Conservation (phyloP, 768 basidiomycete genomes). For the Lactifluus subvellereus region DNA sequence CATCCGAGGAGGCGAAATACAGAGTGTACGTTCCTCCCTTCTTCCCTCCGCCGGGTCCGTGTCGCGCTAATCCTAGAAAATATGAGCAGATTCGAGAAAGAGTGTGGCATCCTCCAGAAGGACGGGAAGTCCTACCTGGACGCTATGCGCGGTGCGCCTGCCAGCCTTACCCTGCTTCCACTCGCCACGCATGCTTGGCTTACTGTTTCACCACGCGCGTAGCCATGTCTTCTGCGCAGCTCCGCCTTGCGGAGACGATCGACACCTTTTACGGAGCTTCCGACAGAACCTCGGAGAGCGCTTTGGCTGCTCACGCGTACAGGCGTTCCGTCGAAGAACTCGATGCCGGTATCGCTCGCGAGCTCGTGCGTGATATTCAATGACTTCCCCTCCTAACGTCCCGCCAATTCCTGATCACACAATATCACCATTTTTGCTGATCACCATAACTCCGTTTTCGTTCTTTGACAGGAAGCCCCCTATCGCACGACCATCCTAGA, state of each 20-base stretch:
- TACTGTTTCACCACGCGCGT: not conserved
- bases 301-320: slow-evolving; percentile 97
- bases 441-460: not conserved
- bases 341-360: slow-evolving; percentile 75
- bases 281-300: slow-evolving; percentile 80
- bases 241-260: slow-evolving; percentile 88
- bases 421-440: not conserved
- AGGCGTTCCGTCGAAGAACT: slow-evolving; percentile 92
- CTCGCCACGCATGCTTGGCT: not conserved
- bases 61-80: not conserved
- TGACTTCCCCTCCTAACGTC: not conserved
- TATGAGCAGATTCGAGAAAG: slow-evolving; percentile 82
- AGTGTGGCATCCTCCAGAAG: slow-evolving; percentile 88
- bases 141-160: slow-evolving; percentile 75
- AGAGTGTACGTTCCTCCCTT: slow-evolving; percentile 55
- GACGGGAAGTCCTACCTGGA: slow-evolving; percentile 94
- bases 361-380: slow-evolving; percentile 59
- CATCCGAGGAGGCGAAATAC: slow-evolving; percentile 88
- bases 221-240: slow-evolving; percentile 96
- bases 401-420: slow-evolving; percentile 1
- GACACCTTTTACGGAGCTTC: slow-evolving; percentile 87
- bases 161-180: not conserved
- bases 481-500: slow-evolving; percentile 94
- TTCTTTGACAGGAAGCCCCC: slow-evolving; percentile 66
- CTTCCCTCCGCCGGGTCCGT: not conserved